Evolutionary conservation across 192 early-diverging fungal species (phyloP), one percentile per base, ranked within the genome.

Genomic region (Coemansia umbellata): DNA sequence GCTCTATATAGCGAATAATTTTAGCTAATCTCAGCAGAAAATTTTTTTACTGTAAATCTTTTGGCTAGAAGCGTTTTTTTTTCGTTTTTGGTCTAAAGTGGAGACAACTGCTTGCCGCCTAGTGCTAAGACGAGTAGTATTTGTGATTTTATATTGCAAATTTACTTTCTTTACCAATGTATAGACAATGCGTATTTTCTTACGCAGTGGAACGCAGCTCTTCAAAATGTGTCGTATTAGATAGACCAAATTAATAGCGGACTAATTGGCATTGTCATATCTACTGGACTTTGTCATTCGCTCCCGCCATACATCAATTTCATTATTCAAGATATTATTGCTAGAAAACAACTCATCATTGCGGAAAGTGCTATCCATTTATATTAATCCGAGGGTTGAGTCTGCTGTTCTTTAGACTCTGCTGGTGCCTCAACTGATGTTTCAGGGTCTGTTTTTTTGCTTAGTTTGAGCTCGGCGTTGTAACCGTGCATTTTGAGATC

Each of bases 401-500:
- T n/a, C n/a, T n/a, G n/a, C n/a, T n/a, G n/a, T n/a, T n/a, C n/a
- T n/a, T n/a, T n/a, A n/a, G n/a, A n/a, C n/a, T n/a, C n/a, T n/a
- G n/a, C n/a, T n/a, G n/a, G n/a, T n/a, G 37, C 50, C 9, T 18
- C 8, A 7, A n/a, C 43, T 0, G 43, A 15, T 17, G 21, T 10
- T 3, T 31, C 47, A 24, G 30, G 13, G 8, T 30, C 17, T 17
- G 24, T 10, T 19, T 36, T 9, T 14, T 63, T 37, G 7, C 32
- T 33, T 15, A 63, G 48, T 6, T 53, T 22, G 11, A 78, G 57
- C 1, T 60, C 21, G n/a, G 56, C 54, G 18, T 72, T 27, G 40
- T 72, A 78, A n/a, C 68, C 75, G 53, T 78, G 85, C 53, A 81
- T 85, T 36, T 80, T 73, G 28, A 91, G 70, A 58, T 91, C 89